Base-by-base conservation (phyloP, 1,284 basidiomycete species). In the Coniferiporia weirii region DNA sequence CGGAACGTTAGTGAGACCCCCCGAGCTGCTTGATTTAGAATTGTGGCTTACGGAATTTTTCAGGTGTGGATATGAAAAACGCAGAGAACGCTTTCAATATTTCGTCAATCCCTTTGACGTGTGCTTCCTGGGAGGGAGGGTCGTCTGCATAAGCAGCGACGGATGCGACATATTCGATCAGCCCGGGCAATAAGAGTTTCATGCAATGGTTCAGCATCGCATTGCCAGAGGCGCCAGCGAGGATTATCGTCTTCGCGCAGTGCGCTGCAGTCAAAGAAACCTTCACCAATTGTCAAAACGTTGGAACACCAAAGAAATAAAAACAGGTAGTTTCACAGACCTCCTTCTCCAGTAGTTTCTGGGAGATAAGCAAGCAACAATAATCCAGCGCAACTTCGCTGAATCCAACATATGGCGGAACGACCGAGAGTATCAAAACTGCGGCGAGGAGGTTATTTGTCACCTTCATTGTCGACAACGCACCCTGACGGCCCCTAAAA, bases 391-490 rank as follows among this genome's bases (percentile, higher is more conserved):
- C 85, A 2, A 85, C 81, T 60, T 83, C 80, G 55, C 91, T 89
- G 44, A 97, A 72, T 66, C 83, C 84, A 27, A 89, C 77, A 10
- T 76, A 77, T 0, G 82, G 66, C 1, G 93, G 90, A 1, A 95
- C 74, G 12, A 89, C 82, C 0, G 95, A 97, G 44, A 98, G 72
- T 56, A 98, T 80, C 6, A 99, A 80, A 2, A 93, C 93, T 0
- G 88, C 79, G 0, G 93, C 91, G 15, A 98, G 75, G 60, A 98
- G 79, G 72, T 97, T 98, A 70, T 89, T 93, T 73, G 93, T 95
- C 71, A 92, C 81, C 75, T 98, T 98, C 72, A 87, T 84, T 7
- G 81, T 75, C 1, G 91, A 90, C 9, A 91, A 84, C 0, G 79
- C 67, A 3, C 95, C 95, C 60, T 87, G 80, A 50, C 94, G 84